These are phyloP conservation scores for Russula earlei DNA, from an alignment of 768 basidiomycete species.

Conservation along the genomic window DNA sequence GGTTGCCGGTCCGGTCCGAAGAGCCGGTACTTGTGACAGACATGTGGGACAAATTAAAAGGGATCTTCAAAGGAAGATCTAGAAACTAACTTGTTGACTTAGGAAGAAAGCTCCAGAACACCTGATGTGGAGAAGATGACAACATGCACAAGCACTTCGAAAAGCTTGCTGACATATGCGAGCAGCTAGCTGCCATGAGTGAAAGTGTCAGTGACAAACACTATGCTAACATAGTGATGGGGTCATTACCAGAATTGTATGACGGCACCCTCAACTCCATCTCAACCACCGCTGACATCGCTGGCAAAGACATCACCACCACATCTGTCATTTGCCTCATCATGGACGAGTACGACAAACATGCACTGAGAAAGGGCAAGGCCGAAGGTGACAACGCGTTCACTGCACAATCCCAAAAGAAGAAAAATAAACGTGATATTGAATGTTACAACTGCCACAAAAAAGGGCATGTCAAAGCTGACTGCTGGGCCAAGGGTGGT, in stretches of 20 bases:
- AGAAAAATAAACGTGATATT: too few species aligned
- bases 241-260: not conserved
- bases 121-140: not conserved
- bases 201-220: slow-evolving; percentile 5
- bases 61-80: not conserved
- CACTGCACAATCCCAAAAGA: too few species aligned
- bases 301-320: too few species aligned
- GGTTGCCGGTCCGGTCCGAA: too few species aligned
- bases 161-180: slow-evolving; percentile 7
- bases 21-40: too few species aligned
- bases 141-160: slow-evolving; percentile 9
- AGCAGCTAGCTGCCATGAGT: slow-evolving; percentile 15
- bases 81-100: not conserved
- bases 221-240: slow-evolving; percentile 12
- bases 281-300: too few species aligned
- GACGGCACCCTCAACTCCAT: not conserved
- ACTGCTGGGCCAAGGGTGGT: too few species aligned
- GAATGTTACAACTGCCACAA: too few species aligned
- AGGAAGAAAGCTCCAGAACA: not conserved
- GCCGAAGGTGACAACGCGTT: too few species aligned
- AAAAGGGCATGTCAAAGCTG: too few species aligned
- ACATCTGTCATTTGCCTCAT: too few species aligned
- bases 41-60: not conserved
- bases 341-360: not conserved
- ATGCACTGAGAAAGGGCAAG: not conserved